These are phyloP conservation scores for Tylopilus sp. DNA, from an alignment of 1,284 basidiomycete species.

Conservation along the genomic window DNA sequence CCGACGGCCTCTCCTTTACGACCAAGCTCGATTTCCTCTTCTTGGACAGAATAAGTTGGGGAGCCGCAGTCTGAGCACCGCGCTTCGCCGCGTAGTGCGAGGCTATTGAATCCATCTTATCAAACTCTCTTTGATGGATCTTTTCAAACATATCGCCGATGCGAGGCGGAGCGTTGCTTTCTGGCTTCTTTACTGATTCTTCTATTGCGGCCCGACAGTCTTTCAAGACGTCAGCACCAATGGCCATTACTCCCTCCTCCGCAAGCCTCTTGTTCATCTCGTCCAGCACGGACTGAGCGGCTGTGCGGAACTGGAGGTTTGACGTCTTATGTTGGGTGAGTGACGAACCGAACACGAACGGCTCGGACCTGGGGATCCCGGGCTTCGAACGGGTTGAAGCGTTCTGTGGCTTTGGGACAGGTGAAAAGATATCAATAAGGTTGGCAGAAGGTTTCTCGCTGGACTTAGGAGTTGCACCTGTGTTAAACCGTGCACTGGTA, in stretches of 20 bases:
- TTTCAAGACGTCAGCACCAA: conserved; percentile 42
- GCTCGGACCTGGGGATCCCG: conserved; percentile 33
- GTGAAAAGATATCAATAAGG: conserved; percentile 38
- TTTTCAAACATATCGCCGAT: conserved; percentile 51
- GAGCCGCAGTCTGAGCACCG: conserved; percentile 16
- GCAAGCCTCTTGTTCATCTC: conserved; percentile 73
- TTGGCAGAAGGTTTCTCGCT: conserved; percentile 27
- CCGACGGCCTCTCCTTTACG: conserved; percentile 41
- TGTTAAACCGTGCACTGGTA: conserved; percentile 12
- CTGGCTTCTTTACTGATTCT: conserved; percentile 19
- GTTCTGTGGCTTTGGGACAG: conserved; percentile 24
- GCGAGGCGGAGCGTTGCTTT: conserved; percentile 16
- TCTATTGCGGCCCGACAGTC: conserved; percentile 22
- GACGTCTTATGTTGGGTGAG: conserved; percentile 54
- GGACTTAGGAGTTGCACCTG: conserved; percentile 30
- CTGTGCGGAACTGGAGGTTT: conserved; percentile 55
- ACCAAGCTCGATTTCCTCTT: conserved; percentile 44
- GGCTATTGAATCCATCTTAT: conserved; percentile 72
- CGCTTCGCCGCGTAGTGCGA: conserved; percentile 53
- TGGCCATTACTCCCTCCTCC: conserved; percentile 41
- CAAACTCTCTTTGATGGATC: conserved; percentile 58
- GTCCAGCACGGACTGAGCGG: conserved; percentile 60
- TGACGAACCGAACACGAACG: conserved; percentile 72
- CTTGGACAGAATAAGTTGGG: conserved; percentile 28
- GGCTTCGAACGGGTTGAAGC: conserved; percentile 19